phyloP scores from a whole-genome alignment of 139 green algal species.

The Medakamo hakoo region DNA sequence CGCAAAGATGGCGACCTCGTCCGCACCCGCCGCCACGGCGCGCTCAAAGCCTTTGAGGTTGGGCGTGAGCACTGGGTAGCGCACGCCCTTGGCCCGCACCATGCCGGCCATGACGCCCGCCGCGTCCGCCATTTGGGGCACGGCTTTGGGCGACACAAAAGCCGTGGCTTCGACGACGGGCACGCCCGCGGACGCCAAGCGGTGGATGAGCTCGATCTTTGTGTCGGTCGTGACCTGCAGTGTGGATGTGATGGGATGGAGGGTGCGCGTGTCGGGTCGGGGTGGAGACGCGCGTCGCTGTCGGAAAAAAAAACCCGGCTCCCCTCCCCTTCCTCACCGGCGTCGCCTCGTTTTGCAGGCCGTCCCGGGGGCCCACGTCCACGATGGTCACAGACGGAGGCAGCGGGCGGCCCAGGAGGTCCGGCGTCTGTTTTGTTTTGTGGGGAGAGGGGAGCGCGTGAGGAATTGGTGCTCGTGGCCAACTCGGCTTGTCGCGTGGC shows the following conservation, averaged over 20 bases:
- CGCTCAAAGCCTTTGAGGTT: constrained; percentile 75
- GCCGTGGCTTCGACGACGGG: constrained; percentile 57
- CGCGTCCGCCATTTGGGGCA: constrained; percentile 74
- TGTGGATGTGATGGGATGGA: too few species aligned
- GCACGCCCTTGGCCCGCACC: constrained; percentile 14
- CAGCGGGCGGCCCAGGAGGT: constrained; percentile 16
- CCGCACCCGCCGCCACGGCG: constrained; percentile 51
- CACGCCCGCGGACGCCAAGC: constrained; percentile 40
- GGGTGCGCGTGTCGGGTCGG: not conserved
- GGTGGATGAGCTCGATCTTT: constrained; percentile 59
- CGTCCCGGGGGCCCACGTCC: constrained; percentile 71
- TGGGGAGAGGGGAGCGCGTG: too few species aligned
- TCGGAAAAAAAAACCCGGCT: too few species aligned
- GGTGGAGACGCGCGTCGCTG: too few species aligned
- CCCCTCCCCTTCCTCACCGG: constrained; percentile 4
- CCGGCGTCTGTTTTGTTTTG: too few species aligned
- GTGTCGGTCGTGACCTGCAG: constrained; percentile 35
- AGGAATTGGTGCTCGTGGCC: too few species aligned
- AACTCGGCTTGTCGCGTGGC: too few species aligned
- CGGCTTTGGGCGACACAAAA: constrained; percentile 84
- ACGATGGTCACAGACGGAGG: constrained; percentile 40
- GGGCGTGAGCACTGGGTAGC: constrained; percentile 67
- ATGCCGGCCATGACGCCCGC: constrained; percentile 52
- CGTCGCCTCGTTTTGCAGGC: constrained; percentile 71
- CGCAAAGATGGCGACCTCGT: constrained; percentile 79